Conservation (phyloP, 2,329 filamentous ascomycete genomes). For the Trichoderma citrinoviride region DNA sequence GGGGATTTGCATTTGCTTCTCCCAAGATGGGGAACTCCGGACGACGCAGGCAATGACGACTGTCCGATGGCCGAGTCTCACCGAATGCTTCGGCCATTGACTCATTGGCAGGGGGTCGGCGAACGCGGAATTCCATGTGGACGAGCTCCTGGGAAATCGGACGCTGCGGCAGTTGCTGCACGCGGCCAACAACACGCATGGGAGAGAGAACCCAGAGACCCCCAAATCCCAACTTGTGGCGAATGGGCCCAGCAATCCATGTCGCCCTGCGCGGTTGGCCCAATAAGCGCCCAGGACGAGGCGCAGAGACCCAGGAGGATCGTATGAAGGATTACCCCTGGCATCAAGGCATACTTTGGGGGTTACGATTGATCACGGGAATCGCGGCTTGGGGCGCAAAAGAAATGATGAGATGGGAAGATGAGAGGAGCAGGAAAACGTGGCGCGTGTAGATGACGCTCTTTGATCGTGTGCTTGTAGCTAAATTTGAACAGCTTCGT, state of each 20-base stretch:
- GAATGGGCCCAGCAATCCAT: constrained; percentile 8
- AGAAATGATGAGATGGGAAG: too few species aligned
- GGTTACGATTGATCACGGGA: constrained; percentile 6
- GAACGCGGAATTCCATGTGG: neutral
- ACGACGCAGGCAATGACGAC: neutral
- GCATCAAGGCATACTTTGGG: constrained; percentile 18
- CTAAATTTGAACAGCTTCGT: constrained; percentile 6
- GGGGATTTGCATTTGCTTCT: neutral
- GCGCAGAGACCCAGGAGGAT: constrained; percentile 18
- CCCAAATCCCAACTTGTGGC: constrained; percentile 1
- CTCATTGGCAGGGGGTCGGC: neutral
- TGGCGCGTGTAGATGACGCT: constrained; percentile 17
- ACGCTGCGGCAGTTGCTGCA: constrained; percentile 8
- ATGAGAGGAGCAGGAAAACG: neutral
- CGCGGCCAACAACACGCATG: neutral
- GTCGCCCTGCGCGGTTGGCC: constrained; percentile 14
- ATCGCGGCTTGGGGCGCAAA: constrained; percentile 2
- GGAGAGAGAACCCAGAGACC: neutral
- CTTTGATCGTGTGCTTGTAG: neutral
- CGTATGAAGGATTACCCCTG: constrained; percentile 19
- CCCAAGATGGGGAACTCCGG: neutral
- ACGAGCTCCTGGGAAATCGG: neutral
- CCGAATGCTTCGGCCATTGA: neutral
- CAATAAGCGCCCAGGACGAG: constrained; percentile 20
- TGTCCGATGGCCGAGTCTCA: neutral